These are phyloP conservation scores for Cicer yamashitae DNA, from an alignment of 306 rosid species.

Conservation along the genomic window DNA sequence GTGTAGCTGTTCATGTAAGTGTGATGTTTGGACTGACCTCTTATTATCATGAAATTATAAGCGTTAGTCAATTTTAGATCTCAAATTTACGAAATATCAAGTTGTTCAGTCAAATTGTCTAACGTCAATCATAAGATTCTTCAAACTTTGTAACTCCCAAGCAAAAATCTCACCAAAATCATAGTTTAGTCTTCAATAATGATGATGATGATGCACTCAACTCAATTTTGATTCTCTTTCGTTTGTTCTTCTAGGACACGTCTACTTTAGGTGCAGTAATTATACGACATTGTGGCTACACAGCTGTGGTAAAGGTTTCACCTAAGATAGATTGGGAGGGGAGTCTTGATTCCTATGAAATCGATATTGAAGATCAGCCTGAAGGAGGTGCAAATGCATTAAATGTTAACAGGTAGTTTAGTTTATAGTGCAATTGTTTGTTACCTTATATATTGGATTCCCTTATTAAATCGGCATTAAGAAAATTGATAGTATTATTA, in stretches of 20 bases:
- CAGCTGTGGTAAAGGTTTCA: constrained; percentile 89
- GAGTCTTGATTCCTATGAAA: constrained; percentile 62
- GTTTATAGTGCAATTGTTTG: constrained; percentile 10
- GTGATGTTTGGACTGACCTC: constrained; percentile 21
- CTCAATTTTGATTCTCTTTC: constrained; percentile 37
- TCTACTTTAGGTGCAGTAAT: constrained; percentile 86
- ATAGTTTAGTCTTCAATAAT: no score
- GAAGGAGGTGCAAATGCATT: constrained; percentile 97
- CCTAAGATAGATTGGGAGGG: constrained; percentile 63
- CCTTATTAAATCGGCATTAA: no score
- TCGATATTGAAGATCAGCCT: constrained; percentile 93
- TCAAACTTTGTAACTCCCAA: no score
- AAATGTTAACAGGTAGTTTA: constrained; percentile 83
- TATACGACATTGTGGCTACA: constrained; percentile 89
- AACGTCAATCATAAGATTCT: no score
- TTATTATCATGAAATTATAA: neutral
- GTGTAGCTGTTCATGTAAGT: constrained; percentile 97
- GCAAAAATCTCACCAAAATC: no score
- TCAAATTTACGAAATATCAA: no score
- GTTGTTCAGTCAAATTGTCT: no score
- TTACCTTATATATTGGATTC: no score
- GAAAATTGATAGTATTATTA: no score
- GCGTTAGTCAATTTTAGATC: no score
- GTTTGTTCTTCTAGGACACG: constrained; percentile 72
- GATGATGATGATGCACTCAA: neutral